phyloP scores from a whole-genome alignment of 1,139 yeast genomes.

The Pichia sp. region DNA sequence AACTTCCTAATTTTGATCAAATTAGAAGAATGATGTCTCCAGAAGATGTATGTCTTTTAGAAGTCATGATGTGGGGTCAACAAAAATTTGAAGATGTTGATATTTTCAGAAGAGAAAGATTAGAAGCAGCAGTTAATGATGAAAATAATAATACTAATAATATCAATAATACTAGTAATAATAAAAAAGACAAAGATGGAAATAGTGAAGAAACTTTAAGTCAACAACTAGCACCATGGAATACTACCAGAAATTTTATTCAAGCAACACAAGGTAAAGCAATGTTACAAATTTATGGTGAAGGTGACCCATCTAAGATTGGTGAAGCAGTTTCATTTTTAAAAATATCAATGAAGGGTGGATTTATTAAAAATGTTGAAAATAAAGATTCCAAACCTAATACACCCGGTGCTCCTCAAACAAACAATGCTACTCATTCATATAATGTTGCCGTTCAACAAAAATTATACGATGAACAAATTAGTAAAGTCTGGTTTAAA shows the following conservation, averaged over 20 bases:
- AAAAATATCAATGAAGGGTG: slow-evolving; percentile 92
- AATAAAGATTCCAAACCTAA: slow-evolving; percentile 11
- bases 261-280: slow-evolving; percentile 96
- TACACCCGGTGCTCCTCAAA: slow-evolving; percentile 3
- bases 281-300: slow-evolving; percentile 94
- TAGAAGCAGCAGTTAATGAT: slow-evolving; percentile 11
- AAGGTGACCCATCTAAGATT: slow-evolving; percentile 92
- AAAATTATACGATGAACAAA: slow-evolving; percentile 86
- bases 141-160: neutral
- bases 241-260: slow-evolving; percentile 79
- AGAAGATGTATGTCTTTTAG: slow-evolving; percentile 82
- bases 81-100: slow-evolving; percentile 38
- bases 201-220: slow-evolving; percentile 47
- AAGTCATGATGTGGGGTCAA: slow-evolving; percentile 91
- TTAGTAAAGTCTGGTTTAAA: slow-evolving; percentile 83
- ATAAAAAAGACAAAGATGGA: slow-evolving; percentile 25
- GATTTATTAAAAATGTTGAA: slow-evolving; percentile 46
- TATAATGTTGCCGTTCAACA: slow-evolving; percentile 85
- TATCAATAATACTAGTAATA: neutral
- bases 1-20: slow-evolving; percentile 71
- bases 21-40: slow-evolving; percentile 85
- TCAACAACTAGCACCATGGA: slow-evolving; percentile 94
- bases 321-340: slow-evolving; percentile 89
- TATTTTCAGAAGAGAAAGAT: slow-evolving; percentile 25
- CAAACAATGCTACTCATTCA: slow-evolving; percentile 44